phyloP scores from a whole-genome alignment of 352 stramenopile genomes.

The Thraustochytrium aureum region DNA sequence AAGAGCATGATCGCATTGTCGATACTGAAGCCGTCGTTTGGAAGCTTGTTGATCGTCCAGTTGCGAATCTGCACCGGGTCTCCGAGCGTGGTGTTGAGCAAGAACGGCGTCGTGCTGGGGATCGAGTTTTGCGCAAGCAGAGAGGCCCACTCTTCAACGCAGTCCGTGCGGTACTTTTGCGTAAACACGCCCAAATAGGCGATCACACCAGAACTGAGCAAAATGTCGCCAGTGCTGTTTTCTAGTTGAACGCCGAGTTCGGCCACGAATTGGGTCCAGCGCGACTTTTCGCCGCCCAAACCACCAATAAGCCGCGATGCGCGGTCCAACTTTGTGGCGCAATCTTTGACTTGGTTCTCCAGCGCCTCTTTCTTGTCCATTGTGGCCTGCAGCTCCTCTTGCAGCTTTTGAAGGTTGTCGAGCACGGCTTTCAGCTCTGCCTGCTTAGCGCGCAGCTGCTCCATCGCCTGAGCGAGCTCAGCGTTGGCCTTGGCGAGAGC shows the following conservation, averaged over 20 bases:
- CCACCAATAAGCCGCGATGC: constrained; percentile 90
- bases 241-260: constrained; percentile 71
- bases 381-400: constrained; percentile 78
- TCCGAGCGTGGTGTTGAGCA: constrained; percentile 77
- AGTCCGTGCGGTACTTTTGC: constrained; percentile 77
- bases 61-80: constrained; percentile 86
- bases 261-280: constrained; percentile 84
- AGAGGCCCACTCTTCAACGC: constrained; percentile 74
- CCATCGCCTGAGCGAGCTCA: constrained; percentile 77
- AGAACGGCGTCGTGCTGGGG: constrained; percentile 54
- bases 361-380: constrained; percentile 85
- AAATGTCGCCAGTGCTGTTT: constrained; percentile 88
- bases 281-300: constrained; percentile 84
- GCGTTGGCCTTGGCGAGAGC: constrained; percentile 81
- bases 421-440: constrained; percentile 82
- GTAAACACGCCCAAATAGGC: constrained; percentile 91
- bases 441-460: constrained; percentile 80
- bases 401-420: constrained; percentile 82
- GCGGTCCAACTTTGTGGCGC: constrained; percentile 81
- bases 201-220: constrained; percentile 88
- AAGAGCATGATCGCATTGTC: constrained; percentile 94
- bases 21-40: constrained; percentile 92
- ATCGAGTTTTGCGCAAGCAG: constrained; percentile 57
- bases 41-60: constrained; percentile 92
- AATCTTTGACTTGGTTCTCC: constrained; percentile 80